phyloP scores from a whole-genome alignment of 768 basidiomycete genomes.

The Suillus subluteus region DNA sequence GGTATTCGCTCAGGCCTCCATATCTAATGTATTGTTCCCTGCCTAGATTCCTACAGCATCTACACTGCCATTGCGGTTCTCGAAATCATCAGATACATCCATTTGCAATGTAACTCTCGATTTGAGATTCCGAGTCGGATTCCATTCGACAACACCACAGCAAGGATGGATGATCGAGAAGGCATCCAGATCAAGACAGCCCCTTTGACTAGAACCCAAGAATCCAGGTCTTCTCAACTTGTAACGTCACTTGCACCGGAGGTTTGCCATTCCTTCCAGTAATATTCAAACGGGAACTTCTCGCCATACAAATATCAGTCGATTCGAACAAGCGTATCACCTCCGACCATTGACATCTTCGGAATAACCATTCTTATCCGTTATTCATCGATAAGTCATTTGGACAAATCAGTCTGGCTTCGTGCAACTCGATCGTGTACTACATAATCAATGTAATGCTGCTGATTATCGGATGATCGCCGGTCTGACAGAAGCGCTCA shows the following conservation, averaged over 20 bases:
- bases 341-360: neutral
- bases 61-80: neutral
- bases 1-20: neutral
- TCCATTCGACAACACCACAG: neutral
- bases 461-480: neutral
- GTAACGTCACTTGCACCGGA: neutral
- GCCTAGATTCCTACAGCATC: neutral
- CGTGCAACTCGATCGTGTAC: neutral
- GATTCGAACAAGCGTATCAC: neutral
- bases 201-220: neutral
- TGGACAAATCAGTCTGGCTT: neutral
- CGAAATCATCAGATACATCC: neutral
- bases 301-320: neutral
- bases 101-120: neutral
- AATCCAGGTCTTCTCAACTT: neutral
- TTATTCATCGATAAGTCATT: conserved; percentile 5
- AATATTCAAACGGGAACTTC: neutral
- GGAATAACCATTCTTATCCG: neutral
- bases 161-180: neutral
- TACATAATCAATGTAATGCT: neutral
- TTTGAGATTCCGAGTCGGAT: neutral
- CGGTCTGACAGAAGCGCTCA: neutral
- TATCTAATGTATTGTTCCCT: neutral
- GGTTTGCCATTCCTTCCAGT: neutral
- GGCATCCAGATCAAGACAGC: neutral